phyloP scores from a whole-genome alignment of 1,284 basidiomycete genomes.

The Afroboletus lepidellus region DNA sequence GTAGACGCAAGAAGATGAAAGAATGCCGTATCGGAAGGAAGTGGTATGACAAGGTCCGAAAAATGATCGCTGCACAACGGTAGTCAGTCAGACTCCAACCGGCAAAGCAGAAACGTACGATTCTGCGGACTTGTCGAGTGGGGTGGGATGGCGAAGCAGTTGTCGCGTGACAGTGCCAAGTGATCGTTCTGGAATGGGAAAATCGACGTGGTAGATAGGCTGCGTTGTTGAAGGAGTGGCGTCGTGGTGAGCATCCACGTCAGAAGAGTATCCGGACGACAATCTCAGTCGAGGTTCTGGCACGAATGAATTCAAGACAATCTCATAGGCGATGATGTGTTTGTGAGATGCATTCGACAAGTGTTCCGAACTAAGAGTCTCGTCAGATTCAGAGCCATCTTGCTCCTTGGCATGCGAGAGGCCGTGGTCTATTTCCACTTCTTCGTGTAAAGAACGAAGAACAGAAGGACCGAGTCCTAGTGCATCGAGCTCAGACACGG shows the following conservation, averaged over 20 bases:
- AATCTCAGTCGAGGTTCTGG: slow-evolving; percentile 59
- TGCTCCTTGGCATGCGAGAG: slow-evolving; percentile 28
- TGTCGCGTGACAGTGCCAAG: slow-evolving; percentile 9
- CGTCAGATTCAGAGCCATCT: slow-evolving; percentile 4
- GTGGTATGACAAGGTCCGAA: slow-evolving; percentile 75
- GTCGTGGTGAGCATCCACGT: neutral
- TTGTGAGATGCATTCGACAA: slow-evolving; percentile 8
- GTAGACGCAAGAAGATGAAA: slow-evolving; percentile 76
- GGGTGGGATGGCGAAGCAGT: neutral
- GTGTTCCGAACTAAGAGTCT: neutral
- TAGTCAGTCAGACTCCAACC: slow-evolving; percentile 3
- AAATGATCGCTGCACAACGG: slow-evolving; percentile 16
- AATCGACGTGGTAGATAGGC: slow-evolving; percentile 11
- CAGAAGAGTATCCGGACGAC: slow-evolving; percentile 34
- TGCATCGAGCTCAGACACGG: slow-evolving; percentile 77
- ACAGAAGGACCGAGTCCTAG: slow-evolving; percentile 70
- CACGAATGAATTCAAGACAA: slow-evolving; percentile 44
- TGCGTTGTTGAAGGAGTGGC: slow-evolving; percentile 3
- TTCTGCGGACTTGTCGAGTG: neutral
- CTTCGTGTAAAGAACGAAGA: slow-evolving; percentile 45
- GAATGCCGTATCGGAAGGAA: slow-evolving; percentile 81
- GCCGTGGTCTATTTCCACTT: slow-evolving; percentile 9
- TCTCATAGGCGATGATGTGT: slow-evolving; percentile 50
- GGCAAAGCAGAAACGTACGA: slow-evolving; percentile 8
- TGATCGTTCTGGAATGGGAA: slow-evolving; percentile 15